Percentiles rank a stretch among this genome's conserved stretches.
phyloP scores from a whole-genome alignment of 768 basidiomycete genomes.

The Leccinum rimulosum region DNA sequence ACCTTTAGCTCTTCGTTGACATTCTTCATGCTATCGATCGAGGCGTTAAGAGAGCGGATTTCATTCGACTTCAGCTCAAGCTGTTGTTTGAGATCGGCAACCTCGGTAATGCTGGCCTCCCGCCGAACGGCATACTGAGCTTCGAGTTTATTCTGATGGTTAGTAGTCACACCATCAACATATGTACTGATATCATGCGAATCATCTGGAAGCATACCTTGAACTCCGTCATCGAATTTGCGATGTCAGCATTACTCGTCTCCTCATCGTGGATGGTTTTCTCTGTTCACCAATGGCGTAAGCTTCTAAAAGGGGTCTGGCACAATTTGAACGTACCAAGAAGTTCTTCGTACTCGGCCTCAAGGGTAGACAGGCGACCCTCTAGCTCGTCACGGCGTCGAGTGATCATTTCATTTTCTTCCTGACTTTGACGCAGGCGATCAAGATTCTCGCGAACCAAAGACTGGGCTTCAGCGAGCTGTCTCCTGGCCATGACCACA shows the following conservation, averaged over 20 bases:
- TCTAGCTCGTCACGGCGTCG: slow-evolving; percentile 89
- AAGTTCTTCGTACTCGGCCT: slow-evolving; percentile 95
- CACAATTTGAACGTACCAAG: slow-evolving; percentile 59
- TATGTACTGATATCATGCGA: neutral
- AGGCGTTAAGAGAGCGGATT: slow-evolving; percentile 76
- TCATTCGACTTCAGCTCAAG: slow-evolving; percentile 83
- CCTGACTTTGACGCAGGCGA: slow-evolving; percentile 82
- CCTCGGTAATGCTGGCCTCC: slow-evolving; percentile 84
- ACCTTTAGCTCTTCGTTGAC: slow-evolving; percentile 99
- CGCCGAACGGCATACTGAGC: slow-evolving; percentile 91
- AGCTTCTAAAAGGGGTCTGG: slow-evolving; percentile 1
- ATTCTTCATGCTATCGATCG: slow-evolving; percentile 90
- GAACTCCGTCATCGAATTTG: slow-evolving; percentile 84
- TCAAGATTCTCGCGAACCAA: slow-evolving; percentile 88
- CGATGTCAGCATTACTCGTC: slow-evolving; percentile 75
- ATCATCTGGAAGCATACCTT: slow-evolving; percentile 53
- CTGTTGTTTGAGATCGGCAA: slow-evolving; percentile 84
- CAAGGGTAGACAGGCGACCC: slow-evolving; percentile 70
- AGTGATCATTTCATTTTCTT: slow-evolving; percentile 84
- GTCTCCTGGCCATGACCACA: slow-evolving; percentile 76
- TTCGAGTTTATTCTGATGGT: slow-evolving; percentile 81
- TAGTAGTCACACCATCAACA: slow-evolving; percentile 3
- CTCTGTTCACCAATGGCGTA: slow-evolving; percentile 47
- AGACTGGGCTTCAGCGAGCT: slow-evolving; percentile 85
- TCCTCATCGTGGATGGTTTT: slow-evolving; percentile 92